Evolutionary conservation across 1,139 yeast species (phyloP), one percentile per base, ranked within the genome.

Genomic region (Saccharomyces hybrid): DNA sequence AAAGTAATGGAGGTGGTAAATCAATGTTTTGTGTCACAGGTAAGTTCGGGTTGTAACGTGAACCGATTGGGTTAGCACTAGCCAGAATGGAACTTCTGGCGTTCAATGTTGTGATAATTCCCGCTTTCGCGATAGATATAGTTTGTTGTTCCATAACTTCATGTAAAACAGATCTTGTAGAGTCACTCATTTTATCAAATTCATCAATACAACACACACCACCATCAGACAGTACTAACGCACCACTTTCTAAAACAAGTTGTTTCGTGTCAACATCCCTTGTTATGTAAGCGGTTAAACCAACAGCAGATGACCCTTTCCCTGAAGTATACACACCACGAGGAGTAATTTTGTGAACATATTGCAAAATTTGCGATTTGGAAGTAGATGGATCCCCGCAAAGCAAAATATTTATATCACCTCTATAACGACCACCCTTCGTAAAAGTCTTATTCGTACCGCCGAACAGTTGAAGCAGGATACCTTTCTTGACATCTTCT

Each of bases 141-240:
- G 99, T 93, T 71, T 93, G 99, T 71, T 93, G 99, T 76, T 93
- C 99, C 99, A 93, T 93, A 23, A 95, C 99, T 78, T 93, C 99
- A 71, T 93, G 99, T 57, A 93, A 76, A 14, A 93, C 98, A 2
- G 97, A 89, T 65, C 99, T 78, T 0, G 99, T 93, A 1, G 96
- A 75, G 64, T 93, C 99, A 57, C 86, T 81, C 99, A 93, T 93
- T 72, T 93, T 93, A 73, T 93, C 99, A 68, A 93, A 93, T 75
- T 93, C 99, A 75, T 93, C 99, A 70, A 93, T 93, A 74, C 99
- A 95, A 75, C 99, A 93, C 53, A 93, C 85, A 75, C 99, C 99
- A 56, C 99, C 99, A 73, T 93, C 99, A 6, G 97, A 89, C 53
- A 93, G 78, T 11, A 93, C 99, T 61, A 93, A 78, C 0, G 99